These are phyloP conservation scores for Kuraishia molischiana DNA, from an alignment of 805 yeast species.

Conservation along the genomic window DNA sequence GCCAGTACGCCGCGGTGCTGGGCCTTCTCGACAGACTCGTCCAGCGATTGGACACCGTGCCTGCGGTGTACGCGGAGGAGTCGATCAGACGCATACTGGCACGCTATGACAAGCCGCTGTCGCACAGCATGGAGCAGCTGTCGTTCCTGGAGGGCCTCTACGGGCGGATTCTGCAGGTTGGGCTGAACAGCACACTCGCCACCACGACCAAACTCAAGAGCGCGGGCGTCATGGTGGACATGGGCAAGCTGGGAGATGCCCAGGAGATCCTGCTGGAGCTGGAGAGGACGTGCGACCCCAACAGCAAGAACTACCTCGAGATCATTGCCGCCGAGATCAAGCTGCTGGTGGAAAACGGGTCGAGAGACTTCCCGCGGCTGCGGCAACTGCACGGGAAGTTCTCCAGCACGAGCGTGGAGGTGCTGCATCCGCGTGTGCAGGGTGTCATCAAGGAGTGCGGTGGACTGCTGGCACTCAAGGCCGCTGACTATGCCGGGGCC, in stretches of 20 bases:
- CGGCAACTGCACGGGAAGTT: conserved; percentile 40
- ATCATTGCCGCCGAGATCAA: conserved; percentile 45
- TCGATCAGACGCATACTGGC: conserved; percentile 19
- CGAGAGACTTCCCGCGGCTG: conserved; percentile 20
- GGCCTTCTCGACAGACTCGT: conserved; percentile 11
- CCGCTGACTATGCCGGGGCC: conserved; percentile 47
- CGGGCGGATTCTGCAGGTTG: conserved; percentile 8
- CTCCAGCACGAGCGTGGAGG: conserved; percentile 41
- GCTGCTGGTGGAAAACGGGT: conserved; percentile 11
- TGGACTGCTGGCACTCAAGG: conserved; percentile 55
- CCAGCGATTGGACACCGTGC: conserved; percentile 8
- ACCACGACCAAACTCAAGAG: neutral
- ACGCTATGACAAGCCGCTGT: conserved; percentile 13
- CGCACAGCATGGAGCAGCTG: conserved; percentile 5
- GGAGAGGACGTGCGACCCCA: neutral
- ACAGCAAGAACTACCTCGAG: conserved; percentile 13
- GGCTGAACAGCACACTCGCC: neutral
- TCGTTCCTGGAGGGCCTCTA: conserved; percentile 13
- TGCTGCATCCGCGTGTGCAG: conserved; percentile 65
- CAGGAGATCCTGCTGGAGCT: neutral
- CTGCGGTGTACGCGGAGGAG: conserved; percentile 15
- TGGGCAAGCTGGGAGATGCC: neutral
- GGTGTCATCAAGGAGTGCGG: conserved; percentile 75
- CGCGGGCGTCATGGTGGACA: neutral
- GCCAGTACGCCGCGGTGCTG: conserved; percentile 8